phyloP scores from a whole-genome alignment of 202 grass and related monocot species.

The Zizania palustris region DNA sequence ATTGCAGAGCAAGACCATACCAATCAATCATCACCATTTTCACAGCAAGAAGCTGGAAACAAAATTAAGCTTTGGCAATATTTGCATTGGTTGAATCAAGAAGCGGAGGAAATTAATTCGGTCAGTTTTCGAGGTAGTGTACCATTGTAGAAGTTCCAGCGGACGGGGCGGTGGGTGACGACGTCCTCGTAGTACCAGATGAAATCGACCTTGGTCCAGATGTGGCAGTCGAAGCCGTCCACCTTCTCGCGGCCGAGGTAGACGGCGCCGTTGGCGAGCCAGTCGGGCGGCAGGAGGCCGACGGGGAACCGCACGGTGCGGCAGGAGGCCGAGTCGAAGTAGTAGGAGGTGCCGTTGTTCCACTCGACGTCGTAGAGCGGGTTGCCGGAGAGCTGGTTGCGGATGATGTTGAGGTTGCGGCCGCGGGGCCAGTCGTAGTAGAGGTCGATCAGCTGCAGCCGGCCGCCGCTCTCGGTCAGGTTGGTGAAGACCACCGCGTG shows the following conservation, averaged over 20 bases:
- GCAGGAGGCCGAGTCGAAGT: too few species aligned
- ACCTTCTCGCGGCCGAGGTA: too few species aligned
- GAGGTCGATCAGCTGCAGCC: constrained; percentile 65
- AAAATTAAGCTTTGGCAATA: not conserved
- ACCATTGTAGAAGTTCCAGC: constrained; percentile 81
- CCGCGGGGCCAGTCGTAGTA: constrained; percentile 83
- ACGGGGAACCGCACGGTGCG: too few species aligned
- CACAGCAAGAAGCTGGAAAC: not conserved
- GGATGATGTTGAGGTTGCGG: constrained; percentile 83
- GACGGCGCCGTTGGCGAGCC: too few species aligned
- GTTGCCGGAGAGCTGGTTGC: constrained; percentile 50
- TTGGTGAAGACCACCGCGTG: constrained; percentile 78
- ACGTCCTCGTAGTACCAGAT: constrained; percentile 88
- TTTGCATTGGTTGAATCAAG: not conserved
- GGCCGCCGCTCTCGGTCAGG: constrained; percentile 50
- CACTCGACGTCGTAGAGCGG: constrained; percentile 71
- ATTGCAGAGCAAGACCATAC: not conserved
- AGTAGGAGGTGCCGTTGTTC: too few species aligned
- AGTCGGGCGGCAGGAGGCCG: too few species aligned
- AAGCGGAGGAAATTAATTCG: not conserved
- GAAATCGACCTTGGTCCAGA: constrained; percentile 79
- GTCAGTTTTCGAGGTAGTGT: not conserved
- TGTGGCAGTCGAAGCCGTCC: too few species aligned
- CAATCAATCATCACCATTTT: not conserved
- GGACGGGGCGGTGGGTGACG: constrained; percentile 64